Base-by-base conservation (phyloP, 768 basidiomycete genomes). In the Mycena albidolilacea region DNA sequence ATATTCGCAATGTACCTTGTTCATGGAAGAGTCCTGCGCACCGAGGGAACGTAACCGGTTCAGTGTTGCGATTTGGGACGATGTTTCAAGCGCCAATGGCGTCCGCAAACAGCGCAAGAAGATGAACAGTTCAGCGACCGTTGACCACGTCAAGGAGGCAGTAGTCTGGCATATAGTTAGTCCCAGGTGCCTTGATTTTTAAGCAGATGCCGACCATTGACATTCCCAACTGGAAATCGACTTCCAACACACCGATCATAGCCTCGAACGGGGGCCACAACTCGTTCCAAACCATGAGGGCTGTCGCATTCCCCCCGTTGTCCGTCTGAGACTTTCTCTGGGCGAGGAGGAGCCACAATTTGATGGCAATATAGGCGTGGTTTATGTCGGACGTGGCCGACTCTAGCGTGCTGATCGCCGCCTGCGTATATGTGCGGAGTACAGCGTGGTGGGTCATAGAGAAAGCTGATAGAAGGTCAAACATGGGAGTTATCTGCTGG, bases 251-350 rank as follows among this genome's bases (percentile, higher is more conserved):
- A 50, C 82, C 77, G 15, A 91, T 77, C 44, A 93, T 82, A 14
- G 80, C 80, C 74, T 91, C 91, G 67, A 93, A 93, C 1, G 91
- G 87, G 2, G 92, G 89, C 93, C 93, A 95, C 9, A 95, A 79
- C 76, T 93, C 91, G 76, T 93, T 93, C 93, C 93, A 95, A 11
- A 94, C 85, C 52, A 80, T 82, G 50, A 84, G 80, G 23, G 86
- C 78, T 19, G 82, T 71, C 41, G 73, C 75, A 67, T 84, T 83
- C n/a, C 79, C 80, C 17, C 71, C 77, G 30, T 81, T 75, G 21
- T 76, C 79, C 21, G 59, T 68, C 57, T 70, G 69, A 2, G 82
- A 81, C 52, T 81, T 77, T 73, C 81, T 87, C 64, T 85, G 83
- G 1, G 88, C 89, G 14, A 93, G 80, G 70, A 93, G 80, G 10